Conservation (phyloP, 441 rosid genomes). For the Pelargonium myrrhifolium region DNA sequence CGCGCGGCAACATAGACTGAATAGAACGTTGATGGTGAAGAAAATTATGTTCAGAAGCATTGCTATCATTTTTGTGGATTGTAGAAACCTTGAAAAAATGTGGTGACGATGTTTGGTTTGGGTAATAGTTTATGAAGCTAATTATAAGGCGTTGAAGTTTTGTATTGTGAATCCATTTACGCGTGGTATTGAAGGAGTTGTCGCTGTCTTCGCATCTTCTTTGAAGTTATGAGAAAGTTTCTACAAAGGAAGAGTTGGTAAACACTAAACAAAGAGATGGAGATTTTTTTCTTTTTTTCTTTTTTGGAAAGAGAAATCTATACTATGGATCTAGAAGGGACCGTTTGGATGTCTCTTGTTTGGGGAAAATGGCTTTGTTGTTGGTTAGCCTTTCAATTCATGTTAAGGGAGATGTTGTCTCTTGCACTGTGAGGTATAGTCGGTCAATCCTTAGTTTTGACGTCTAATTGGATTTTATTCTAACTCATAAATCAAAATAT, state of each 20-base stretch:
- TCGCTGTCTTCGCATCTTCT: background rate
- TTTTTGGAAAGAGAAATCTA: too few relatives aligned
- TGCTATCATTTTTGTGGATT: slow-evolving; percentile 17
- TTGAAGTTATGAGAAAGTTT: background rate
- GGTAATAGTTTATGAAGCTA: background rate
- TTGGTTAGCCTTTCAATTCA: background rate
- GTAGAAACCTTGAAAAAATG: background rate
- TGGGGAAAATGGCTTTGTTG: background rate
- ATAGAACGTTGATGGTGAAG: slow-evolving; percentile 17
- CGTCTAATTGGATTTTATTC: too few relatives aligned
- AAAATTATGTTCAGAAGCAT: slow-evolving; percentile 25
- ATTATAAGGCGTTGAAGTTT: background rate
- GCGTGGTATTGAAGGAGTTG: background rate
- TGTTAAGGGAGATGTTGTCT: too few relatives aligned
- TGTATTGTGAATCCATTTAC: background rate
- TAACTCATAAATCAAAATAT: too few relatives aligned
- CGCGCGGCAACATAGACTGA: slow-evolving; percentile 24
- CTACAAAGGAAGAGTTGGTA: background rate
- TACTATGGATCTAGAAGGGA: too few relatives aligned
- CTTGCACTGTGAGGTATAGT: too few relatives aligned
- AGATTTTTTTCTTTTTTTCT: too few relatives aligned
- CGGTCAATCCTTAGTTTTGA: too few relatives aligned
- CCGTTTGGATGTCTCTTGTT: too few relatives aligned
- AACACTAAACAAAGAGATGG: background rate
- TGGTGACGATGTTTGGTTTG: background rate